Percentiles rank a stretch among this genome's conserved stretches.
Evolutionary conservation across 352 stramenopile species (phyloP).

Genomic region (Aphanomyces stellatus): DNA sequence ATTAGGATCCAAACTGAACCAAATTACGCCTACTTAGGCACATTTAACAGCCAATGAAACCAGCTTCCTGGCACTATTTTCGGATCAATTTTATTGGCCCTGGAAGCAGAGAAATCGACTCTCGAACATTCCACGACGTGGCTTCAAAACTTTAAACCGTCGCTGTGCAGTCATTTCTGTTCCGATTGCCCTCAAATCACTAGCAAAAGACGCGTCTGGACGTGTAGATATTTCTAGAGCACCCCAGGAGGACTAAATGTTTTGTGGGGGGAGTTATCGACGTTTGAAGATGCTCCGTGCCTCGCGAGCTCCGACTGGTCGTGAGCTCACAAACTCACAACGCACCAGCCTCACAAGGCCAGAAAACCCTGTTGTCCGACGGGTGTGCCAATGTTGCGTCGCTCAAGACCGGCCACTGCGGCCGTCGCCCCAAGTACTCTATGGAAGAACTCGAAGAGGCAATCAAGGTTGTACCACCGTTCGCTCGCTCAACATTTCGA

Average conservation of each 20-base stretch:
- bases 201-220: not conserved
- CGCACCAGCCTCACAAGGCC: not conserved
- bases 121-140: not conserved
- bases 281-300: not conserved
- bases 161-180: not conserved
- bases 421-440: not conserved
- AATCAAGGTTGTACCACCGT: not conserved
- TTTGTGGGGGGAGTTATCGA: too few species aligned
- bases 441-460: not conserved
- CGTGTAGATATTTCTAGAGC: not conserved
- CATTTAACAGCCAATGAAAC: not conserved
- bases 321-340: not conserved
- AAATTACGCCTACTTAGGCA: not conserved
- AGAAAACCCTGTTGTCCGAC: not conserved
- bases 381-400: not conserved
- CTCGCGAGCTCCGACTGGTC: not conserved
- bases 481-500: not conserved
- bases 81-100: not conserved
- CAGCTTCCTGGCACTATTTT: not conserved
- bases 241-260: not conserved
- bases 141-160: not conserved
- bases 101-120: not conserved
- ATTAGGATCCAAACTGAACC: not conserved
- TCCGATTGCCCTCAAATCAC: not conserved
- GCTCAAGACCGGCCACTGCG: not conserved